These are phyloP conservation scores for Epichloe coenophiala DNA, from an alignment of 2,329 filamentous ascomycete species.

Conservation along the genomic window DNA sequence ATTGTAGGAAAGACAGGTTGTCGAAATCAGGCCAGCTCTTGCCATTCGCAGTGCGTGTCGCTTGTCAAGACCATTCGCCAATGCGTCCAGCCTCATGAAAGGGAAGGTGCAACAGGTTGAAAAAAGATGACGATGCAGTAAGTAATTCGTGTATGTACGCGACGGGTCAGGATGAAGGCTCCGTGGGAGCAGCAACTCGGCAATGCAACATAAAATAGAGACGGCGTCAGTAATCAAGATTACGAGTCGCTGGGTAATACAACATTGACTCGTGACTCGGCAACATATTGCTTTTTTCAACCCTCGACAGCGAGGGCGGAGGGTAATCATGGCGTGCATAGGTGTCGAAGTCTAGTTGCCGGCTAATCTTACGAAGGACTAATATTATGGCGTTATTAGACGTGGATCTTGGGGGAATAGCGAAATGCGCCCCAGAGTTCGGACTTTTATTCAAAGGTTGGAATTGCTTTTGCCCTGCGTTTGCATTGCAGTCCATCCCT, in stretches of 20 bases:
- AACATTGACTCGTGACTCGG: slow-evolving; percentile 2
- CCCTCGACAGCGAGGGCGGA: slow-evolving; percentile 2
- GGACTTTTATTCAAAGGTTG: neutral
- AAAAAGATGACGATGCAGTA: too few relatives aligned
- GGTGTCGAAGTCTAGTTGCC: slow-evolving; percentile 1
- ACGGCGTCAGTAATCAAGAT: neutral
- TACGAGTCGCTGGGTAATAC: slow-evolving; percentile 1
- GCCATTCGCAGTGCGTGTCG: neutral
- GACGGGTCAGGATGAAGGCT: too few relatives aligned
- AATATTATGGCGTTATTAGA: neutral
- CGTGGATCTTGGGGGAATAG: neutral
- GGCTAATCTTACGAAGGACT: neutral
- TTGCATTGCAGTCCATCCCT: neutral
- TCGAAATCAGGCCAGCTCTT: neutral
- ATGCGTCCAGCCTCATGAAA: neutral
- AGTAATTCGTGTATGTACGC: too few relatives aligned
- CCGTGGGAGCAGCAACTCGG: neutral
- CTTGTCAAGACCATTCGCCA: neutral
- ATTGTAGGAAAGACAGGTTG: neutral
- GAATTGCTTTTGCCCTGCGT: neutral
- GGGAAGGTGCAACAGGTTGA: neutral
- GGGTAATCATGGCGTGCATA: neutral
- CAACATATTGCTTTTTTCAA: neutral
- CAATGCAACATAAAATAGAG: neutral
- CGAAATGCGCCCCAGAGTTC: neutral